Base-by-base conservation (phyloP, 2,329 filamentous ascomycete species). In the Aureobasidium sp. region DNA sequence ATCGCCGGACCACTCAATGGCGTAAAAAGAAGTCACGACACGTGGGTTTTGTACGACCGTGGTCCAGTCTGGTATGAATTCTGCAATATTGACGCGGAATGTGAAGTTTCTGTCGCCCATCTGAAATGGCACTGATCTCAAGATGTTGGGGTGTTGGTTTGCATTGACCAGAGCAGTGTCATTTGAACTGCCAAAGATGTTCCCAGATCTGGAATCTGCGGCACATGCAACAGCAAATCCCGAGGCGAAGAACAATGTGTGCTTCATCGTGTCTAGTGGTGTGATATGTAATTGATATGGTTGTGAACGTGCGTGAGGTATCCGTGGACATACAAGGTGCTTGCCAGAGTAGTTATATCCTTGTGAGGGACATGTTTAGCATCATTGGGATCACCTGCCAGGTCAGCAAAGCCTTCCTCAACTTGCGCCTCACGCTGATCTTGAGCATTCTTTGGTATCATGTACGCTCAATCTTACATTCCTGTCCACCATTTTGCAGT, bases 21-120 rank as follows among this genome's bases (percentile, higher is more conserved):
- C 10, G n/a, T 59, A 59, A 19, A 59, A 40, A 8, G 55, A 59
- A 17, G 55, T 33, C 5, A 21, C 55, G 6, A 49, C 17, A 1
- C 55, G 43, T 15, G 55, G 43, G 19, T 38, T 17, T 3, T 29
- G 21, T 25, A 38, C 33, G 2, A 13, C 38, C 7, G 33, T 23
- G 7, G 8, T 46, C 3, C 4, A 10, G 3, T 46, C 27, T 33
- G 54, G 54, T 7, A 21, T 29, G 17, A 59, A 27, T 13, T 49
- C 43, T 19, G 45, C 55, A 23, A 59, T 35, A 13, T 50, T 33
- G 55, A 59, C 55, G 4, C 31, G 43, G 15, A 59, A 25, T 7
- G 55, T 59, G 35, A 50, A 59, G 35, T 59, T 59, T 27, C 19
- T 17, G 27, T 25, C 11, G 23, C 55, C 55, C 8, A 59, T 31